These are phyloP conservation scores for Buxus sempervirens DNA, from an alignment of 164 flowering plant species.

Conservation along the genomic window DNA sequence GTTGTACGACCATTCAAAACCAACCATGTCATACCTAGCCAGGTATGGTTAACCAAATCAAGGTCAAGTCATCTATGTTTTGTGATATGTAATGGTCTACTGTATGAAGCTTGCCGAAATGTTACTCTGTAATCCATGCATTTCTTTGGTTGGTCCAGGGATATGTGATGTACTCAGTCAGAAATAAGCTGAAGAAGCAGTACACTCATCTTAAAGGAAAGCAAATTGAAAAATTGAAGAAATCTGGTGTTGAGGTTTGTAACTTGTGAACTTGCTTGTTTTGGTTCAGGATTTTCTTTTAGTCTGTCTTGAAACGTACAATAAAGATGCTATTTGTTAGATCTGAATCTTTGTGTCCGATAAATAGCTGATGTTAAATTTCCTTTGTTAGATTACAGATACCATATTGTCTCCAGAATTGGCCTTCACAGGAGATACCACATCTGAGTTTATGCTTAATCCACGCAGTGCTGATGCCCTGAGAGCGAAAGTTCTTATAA, in stretches of 20 bases:
- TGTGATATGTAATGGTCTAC: not conserved
- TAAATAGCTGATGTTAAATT: conserved; percentile 14
- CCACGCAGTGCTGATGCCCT: conserved; percentile 94
- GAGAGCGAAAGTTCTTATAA: conserved; percentile 90
- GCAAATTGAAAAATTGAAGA: conserved; percentile 85
- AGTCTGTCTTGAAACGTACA: not conserved
- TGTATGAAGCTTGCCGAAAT: not conserved
- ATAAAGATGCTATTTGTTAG: not conserved
- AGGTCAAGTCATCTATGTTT: not conserved
- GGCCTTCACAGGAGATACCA: conserved; percentile 96
- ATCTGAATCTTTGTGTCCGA: not conserved
- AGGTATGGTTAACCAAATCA: conserved; percentile 43
- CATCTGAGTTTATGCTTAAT: conserved; percentile 76
- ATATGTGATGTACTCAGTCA: conserved; percentile 75
- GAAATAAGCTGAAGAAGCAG: conserved; percentile 85
- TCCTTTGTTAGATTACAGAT: conserved; percentile 71
- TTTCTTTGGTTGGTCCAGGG: conserved; percentile 53
- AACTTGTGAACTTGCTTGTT: not conserved
- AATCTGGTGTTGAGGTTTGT: conserved; percentile 87
- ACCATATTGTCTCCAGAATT: conserved; percentile 85
- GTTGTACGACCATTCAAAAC: conserved; percentile 89
- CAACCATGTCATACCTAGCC: conserved; percentile 93
- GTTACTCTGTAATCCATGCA: not conserved
- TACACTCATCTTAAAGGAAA: conserved; percentile 81
- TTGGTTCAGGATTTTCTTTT: not conserved